Evolutionary conservation across 768 basidiomycete genomes (phyloP).

Genomic region (Tricholoma hemisulphureum): DNA sequence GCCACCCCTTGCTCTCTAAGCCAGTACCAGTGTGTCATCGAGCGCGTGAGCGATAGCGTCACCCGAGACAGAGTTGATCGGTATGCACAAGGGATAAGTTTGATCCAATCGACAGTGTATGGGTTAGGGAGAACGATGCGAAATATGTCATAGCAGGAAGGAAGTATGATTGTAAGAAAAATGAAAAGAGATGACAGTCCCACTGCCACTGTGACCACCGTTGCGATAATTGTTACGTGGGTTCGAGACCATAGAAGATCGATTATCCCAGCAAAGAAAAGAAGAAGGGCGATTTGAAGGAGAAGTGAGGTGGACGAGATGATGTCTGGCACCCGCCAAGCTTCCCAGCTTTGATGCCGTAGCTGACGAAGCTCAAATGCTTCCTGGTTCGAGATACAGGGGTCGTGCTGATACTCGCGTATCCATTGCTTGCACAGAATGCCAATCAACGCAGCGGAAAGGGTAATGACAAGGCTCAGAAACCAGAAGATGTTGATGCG

Average conservation of each 20-base stretch:
- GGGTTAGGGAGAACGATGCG: neutral
- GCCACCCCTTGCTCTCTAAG: neutral
- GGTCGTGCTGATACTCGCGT: constrained; percentile 1
- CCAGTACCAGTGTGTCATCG: neutral
- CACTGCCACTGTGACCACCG: neutral
- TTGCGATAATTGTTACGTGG: constrained; percentile 3
- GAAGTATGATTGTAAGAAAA: neutral
- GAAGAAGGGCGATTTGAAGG: constrained; percentile 11
- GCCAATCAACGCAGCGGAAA: constrained; percentile 1
- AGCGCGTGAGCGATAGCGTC: neutral
- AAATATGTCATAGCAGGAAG: neutral
- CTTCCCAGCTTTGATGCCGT: constrained; percentile 13
- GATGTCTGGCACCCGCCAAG: constrained; percentile 15
- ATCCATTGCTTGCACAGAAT: constrained; percentile 5
- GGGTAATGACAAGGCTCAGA: constrained; percentile 6
- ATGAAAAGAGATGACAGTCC: neutral
- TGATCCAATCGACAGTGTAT: neutral
- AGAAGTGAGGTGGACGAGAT: constrained; percentile 9
- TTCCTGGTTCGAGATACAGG: neutral
- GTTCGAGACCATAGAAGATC: constrained; percentile 12
- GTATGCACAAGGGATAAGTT: neutral
- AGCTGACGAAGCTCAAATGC: constrained; percentile 10
- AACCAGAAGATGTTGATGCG: constrained; percentile 12
- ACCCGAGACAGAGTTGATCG: neutral
- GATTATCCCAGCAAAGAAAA: constrained; percentile 19